These are phyloP conservation scores for Dendrothele bispora DNA, from an alignment of 768 basidiomycete species.

Conservation along the genomic window DNA sequence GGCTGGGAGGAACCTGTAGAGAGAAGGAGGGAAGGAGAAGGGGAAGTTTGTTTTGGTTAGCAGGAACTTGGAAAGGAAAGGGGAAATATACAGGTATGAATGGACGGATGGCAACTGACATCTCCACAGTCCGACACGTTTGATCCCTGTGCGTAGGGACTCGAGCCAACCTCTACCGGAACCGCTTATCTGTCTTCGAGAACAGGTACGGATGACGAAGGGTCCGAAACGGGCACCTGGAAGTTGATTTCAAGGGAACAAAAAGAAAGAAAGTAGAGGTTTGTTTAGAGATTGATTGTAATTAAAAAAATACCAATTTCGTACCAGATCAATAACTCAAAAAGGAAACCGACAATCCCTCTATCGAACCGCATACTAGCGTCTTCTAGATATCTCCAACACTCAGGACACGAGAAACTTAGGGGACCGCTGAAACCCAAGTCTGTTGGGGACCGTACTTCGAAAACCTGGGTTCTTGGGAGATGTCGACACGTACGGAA, in stretches of 20 bases:
- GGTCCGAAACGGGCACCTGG: slow-evolving; percentile 74
- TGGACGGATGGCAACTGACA: slow-evolving; percentile 31
- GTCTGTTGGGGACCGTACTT: slow-evolving; percentile 59
- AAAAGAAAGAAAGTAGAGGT: too few species aligned
- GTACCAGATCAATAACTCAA: slow-evolving; percentile 48
- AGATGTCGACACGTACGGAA: too few species aligned
- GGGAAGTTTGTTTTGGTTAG: too few species aligned
- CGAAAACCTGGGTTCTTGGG: slow-evolving; percentile 41
- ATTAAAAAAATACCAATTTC: too few species aligned
- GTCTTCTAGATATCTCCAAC: slow-evolving; percentile 53
- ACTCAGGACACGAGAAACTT: slow-evolving; percentile 67
- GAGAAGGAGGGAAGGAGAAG: background rate
- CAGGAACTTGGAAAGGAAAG: too few species aligned
- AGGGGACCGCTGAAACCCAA: slow-evolving; percentile 61
- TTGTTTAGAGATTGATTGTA: too few species aligned
- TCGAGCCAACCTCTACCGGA: slow-evolving; percentile 47
- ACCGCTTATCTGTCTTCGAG: slow-evolving; percentile 38
- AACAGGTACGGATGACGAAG: slow-evolving; percentile 60
- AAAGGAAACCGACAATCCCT: slow-evolving; percentile 63
- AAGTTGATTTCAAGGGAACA: too few species aligned
- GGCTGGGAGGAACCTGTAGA: too few species aligned
- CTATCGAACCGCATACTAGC: slow-evolving; percentile 50
- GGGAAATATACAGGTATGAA: too few species aligned
- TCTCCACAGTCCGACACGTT: slow-evolving; percentile 69
- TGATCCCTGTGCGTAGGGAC: slow-evolving; percentile 47